A percentile compares a stretch with the other conserved stretches of the same genome.
Conservation (phyloP, 164 flowering plant genomes). For the Litsea cubeba region DNA sequence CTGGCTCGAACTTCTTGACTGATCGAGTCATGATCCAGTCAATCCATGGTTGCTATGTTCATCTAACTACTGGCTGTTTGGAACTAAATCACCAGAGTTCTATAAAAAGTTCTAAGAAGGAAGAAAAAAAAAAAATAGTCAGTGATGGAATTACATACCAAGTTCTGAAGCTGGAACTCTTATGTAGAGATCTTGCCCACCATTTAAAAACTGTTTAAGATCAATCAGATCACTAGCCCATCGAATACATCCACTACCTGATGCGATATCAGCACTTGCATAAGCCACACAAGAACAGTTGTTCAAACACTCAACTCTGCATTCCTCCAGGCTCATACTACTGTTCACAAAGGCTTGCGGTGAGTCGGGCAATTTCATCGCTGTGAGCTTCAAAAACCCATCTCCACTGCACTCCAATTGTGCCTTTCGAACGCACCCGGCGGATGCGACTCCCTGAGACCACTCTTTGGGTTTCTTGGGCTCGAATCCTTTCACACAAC, state of each 20-base stretch:
- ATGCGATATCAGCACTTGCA: slow-evolving; percentile 8
- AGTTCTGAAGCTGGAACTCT: slow-evolving; percentile 25
- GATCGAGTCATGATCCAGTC: no score
- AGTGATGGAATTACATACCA: slow-evolving; percentile 15
- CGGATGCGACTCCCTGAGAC: slow-evolving; percentile 13
- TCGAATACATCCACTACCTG: slow-evolving; percentile 20
- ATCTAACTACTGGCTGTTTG: no score
- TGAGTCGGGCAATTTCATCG: slow-evolving; percentile 23
- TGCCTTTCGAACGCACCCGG: slow-evolving; percentile 18
- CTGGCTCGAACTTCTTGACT: no score
- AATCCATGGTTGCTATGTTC: no score
- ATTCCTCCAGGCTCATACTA: slow-evolving; percentile 22
- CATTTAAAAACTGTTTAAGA: slow-evolving; percentile 6
- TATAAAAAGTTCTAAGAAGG: no score
- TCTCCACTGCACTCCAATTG: slow-evolving; percentile 17
- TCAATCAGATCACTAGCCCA: slow-evolving; percentile 28
- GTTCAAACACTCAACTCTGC: slow-evolving; percentile 11
- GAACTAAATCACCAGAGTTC: no score
- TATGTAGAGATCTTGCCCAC: slow-evolving; percentile 23
- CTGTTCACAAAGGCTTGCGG: background rate
- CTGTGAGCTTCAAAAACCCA: slow-evolving; percentile 15
- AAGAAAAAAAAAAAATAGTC: no score
- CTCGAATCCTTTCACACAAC: slow-evolving; percentile 23
- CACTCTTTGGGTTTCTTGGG: slow-evolving; percentile 17
- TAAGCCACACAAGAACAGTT: slow-evolving; percentile 30